Base-by-base conservation (phyloP, 1,284 basidiomycete genomes). In the Fomitopsis pinicola region DNA sequence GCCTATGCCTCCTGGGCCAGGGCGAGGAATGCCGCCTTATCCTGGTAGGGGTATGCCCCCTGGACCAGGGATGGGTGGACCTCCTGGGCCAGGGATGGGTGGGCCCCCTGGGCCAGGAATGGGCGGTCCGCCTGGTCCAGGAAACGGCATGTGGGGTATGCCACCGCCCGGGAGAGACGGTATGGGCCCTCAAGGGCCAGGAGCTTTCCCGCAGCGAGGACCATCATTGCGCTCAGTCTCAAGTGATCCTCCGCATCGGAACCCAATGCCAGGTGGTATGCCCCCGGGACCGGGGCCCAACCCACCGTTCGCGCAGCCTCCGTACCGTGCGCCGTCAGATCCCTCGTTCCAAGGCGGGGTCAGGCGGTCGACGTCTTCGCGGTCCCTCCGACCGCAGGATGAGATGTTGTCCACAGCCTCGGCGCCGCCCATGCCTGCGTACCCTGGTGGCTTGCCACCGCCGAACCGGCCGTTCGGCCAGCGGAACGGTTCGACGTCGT, bases 311-410 rank as follows among this genome's bases (percentile, higher is more conserved):
- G 59, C 61, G 10, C 66, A 64, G 54, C 66, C 63, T 4, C 67
- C 67, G 6, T 63, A 69, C 2, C 73, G 75, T n/a, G 72, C 77
- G n/a, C 72, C 76, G 2, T 78, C 78, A 6, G 78, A 80, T 53
- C 75, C 77, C 4, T 67, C 72, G 3, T 71, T 67, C 40, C 76
- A 73, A 46, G 69, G 70, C 22, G 76, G 72, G 17, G 67, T 89
- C 28, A 82, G 80, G 55, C 87, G 86, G 70, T 81, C 81, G 12
- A 73, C 79, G n/a, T 90, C 89, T 5, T 76, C 81, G 30, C 80
- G 80, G n/a, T 88, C 87, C 14, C 76, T 89, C 35, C 76, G 77
- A 58, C 78, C 83, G 42, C 84, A 85, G 64, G 80, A 80, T 64
- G 82, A 84, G 40, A 75, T 78, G 58, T 52, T 56, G 62, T 42